These are phyloP conservation scores for Cutaneotrichosporon arboriforme DNA, from an alignment of 1,284 basidiomycete genomes.

Conservation along the genomic window DNA sequence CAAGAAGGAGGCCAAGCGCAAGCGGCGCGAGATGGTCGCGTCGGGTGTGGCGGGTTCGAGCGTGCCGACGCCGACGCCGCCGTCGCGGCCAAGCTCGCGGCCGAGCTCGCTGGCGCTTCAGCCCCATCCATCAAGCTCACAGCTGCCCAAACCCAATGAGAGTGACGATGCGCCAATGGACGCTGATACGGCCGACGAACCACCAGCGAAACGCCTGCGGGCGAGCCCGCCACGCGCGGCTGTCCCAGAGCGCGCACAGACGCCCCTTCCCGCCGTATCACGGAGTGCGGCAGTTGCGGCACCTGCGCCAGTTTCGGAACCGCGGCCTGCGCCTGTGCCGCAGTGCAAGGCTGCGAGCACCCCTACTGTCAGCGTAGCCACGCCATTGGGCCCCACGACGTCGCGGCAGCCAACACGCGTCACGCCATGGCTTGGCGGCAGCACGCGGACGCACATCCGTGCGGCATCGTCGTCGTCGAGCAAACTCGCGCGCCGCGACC, in stretches of 20 bases:
- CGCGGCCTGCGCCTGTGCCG: too few relatives aligned
- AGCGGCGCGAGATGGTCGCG: constrained; percentile 18
- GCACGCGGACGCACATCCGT: neutral
- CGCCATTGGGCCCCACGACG: too few relatives aligned
- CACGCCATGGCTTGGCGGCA: constrained; percentile 18
- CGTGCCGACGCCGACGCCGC: neutral
- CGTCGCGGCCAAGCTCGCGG: neutral
- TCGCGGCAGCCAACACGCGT: constrained; percentile 9
- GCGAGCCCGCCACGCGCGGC: neutral
- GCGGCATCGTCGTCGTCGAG: neutral
- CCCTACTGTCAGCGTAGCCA: too few relatives aligned
- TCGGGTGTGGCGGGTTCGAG: neutral
- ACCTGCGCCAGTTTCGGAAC: too few relatives aligned
- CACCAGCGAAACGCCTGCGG: neutral
- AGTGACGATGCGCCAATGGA: neutral
- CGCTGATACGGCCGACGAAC: neutral
- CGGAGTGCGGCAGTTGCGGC: too few relatives aligned
- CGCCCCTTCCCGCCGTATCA: too few relatives aligned
- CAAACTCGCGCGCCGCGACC: neutral
- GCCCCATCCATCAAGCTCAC: too few relatives aligned
- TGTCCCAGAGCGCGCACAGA: too few relatives aligned
- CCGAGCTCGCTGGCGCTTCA: neutral
- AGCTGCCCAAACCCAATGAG: neutral
- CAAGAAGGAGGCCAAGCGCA: constrained; percentile 21
- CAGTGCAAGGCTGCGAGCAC: too few relatives aligned